Evolutionary conservation across 2,329 filamentous ascomycete genomes (phyloP), one percentile per base, ranked within the genome.

Genomic region (Fusarium proliferatum): DNA sequence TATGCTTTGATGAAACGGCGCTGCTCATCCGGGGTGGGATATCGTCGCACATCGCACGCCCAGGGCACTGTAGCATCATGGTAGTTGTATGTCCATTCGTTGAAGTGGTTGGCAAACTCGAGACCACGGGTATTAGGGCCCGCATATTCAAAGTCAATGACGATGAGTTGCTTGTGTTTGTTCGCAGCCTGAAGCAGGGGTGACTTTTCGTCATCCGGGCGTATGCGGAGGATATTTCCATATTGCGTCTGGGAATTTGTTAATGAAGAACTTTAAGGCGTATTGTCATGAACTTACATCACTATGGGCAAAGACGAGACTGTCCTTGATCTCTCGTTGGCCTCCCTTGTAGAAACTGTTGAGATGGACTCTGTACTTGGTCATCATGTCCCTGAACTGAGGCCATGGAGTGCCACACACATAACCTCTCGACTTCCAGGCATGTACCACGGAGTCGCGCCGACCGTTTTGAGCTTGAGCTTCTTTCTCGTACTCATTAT

Each of bases 81-180:
- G 83, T 99, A 99, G 83, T 99, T 96, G 86, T 98, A 98, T 77
- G 94, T 93, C 96, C 96, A 99, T 83, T 99, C 96, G 2, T 94
- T 93, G 83, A 99, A 99, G 83, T 99, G 96, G 81, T 99, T 99
- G 65, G 95, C 96, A 80, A 99, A 98, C 82, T 99, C 96, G 21
- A 94, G 87, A 3, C 95, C 96, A 1, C 91, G 91, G 1, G 92
- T 87, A 80, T 98, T 99, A 64, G 96, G 95, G 5, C 92, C 95
- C 3, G 96, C 93, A 80, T 99, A 99, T 80, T 99, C 96, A 78
- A 99, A 99, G 81, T 99, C 96, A 79, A 99, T 99, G 72, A 99
- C 96, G 21, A 98, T 89, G 19, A 99, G 89, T 83, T 97, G 96
- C 82, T 97, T 98, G 84, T 99, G 96, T 76, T 96, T 91, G 82